Conservation (phyloP, 257 asterid species). For the Henckelia pumila region DNA sequence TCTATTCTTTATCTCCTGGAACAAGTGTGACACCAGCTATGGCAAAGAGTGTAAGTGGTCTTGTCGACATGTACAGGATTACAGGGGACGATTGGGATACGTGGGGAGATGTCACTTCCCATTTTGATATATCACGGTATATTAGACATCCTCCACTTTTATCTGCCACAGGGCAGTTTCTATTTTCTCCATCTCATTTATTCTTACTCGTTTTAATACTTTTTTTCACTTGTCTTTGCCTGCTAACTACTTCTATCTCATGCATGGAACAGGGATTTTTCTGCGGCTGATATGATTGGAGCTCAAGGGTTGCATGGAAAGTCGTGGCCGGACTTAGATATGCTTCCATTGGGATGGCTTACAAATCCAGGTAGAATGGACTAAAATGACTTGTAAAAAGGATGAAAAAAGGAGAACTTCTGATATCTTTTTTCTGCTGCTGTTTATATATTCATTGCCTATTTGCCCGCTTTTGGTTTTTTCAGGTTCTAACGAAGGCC, state of each 20-base stretch:
- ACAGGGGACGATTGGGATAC: conserved; percentile 99
- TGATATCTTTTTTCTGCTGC: background rate
- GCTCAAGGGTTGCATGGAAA: conserved; percentile 73
- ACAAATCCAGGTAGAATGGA: conserved; percentile 53
- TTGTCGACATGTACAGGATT: conserved; percentile 88
- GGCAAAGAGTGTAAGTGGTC: conserved; percentile 62
- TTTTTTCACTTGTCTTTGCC: background rate
- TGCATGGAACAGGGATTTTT: conserved; percentile 52
- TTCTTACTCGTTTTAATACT: background rate
- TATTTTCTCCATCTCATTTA: conserved; percentile 16
- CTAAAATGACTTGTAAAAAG: background rate
- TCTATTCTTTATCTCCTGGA: conserved; percentile 94
- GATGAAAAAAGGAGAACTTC: conserved; percentile 8
- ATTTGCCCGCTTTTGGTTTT: conserved; percentile 16
- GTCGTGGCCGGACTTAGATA: conserved; percentile 98
- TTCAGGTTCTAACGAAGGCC: conserved; percentile 72
- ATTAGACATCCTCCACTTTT: background rate
- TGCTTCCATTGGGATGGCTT: conserved; percentile 97
- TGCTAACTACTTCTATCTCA: background rate
- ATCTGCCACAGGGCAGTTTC: background rate
- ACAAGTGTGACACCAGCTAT: conserved; percentile 64
- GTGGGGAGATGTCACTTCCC: conserved; percentile 76
- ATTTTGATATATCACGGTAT: conserved; percentile 78
- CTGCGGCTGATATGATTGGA: conserved; percentile 76
- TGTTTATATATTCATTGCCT: background rate